Base-by-base conservation (phyloP, 73 alveolate species). In the Paramecium primaurelia region DNA sequence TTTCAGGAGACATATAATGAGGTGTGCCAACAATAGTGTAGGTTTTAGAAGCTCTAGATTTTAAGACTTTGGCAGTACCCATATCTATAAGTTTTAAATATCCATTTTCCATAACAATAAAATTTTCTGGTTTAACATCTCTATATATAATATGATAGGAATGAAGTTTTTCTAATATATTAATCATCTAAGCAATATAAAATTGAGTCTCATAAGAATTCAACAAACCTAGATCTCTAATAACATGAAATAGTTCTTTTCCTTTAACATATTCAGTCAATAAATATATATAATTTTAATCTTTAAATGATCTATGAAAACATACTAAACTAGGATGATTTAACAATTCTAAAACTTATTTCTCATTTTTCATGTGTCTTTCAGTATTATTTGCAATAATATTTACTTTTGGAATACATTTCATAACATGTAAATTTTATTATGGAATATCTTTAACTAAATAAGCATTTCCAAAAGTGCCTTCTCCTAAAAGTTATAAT, bases 1-100 rank as follows among this genome's bases (percentile, higher is more conserved):
- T 88, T 88, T 94, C 97, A 25, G 97, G 97, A 59, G 97, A 96
- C 97, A 94, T 94, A 84, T 94, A 94, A 88, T 94, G 97, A 32
- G 97, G 97, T 20, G 97, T 94, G n/a, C 97, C 97, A n/a, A 94
- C 80, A 6, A 93, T 44, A 4, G 97, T 94, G 59, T 58, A 89
- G 4, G 94, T 89, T 22, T 80, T 80, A 8, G 77, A 44, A 25
- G 68, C 88, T 86, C 68, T 93, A 8, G 93, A 91, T 59, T 94
- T 89, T 11, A 89, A 54, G 40, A 89, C 84, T 88, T 95, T 95
- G 3, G 96, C 95, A 12, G 97, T 95, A 11, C 97, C 97, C 88
- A 95, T 93, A 88, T 95, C 97, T 10, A 95, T 93, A 28, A 95
- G 54, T 95, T 93, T 95, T n/a, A 95, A 89, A 40, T 87, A 95